Base-by-base conservation (phyloP, 163 green algal species). In the Trebouxiophyceae sp. region DNA sequence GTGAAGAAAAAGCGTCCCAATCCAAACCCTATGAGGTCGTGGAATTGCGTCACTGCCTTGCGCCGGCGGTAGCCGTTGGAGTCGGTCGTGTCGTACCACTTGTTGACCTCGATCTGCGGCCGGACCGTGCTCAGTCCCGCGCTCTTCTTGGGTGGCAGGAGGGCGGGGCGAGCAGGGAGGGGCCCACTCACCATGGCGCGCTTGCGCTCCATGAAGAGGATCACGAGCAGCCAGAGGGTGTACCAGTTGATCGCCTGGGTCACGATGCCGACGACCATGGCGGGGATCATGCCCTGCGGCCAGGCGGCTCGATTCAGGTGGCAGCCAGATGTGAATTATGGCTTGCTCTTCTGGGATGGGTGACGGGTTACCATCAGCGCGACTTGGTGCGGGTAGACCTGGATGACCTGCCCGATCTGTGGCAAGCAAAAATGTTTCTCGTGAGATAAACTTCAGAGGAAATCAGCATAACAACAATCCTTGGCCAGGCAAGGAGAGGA, bases 191-290 rank as follows among this genome's bases (percentile, higher is more conserved):
- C 63, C 63, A 69, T 62, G 63, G 26, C 16, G 6, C 32, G 16
- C 57, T 71, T 71, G 16, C 65, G 34, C 2, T 71, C 27, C 32
- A 65, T 39, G 57, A 55, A 71, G 7, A 71, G 29, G 23, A 71
- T 60, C 50, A 71, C 34, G 7, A 71, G 57, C 57, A 71, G 57
- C 66, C 66, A 71, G 31, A 71, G 31, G 32, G 66, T 71, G 57
- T 63, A 71, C 56, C 54, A 65, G 44, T 63, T 60, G 28, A 71
- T 28, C 16, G 65, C 12, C 22, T 50, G 45, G 4, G 54, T 50
- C 20, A 39, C 57, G 34, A 71, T 64, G 2, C 27, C 57, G 16
- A 65, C 44, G 34, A 24, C n/a, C 3, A 65, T 55, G 24, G n/a
- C 58, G n/a, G 58, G 32, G 22, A 65, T 56, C 33, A 65, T 65